Evolutionary conservation across 73 alveolate species (phyloP), one percentile per base, ranked within the genome.

Genomic region (Effrenium voratum): DNA sequence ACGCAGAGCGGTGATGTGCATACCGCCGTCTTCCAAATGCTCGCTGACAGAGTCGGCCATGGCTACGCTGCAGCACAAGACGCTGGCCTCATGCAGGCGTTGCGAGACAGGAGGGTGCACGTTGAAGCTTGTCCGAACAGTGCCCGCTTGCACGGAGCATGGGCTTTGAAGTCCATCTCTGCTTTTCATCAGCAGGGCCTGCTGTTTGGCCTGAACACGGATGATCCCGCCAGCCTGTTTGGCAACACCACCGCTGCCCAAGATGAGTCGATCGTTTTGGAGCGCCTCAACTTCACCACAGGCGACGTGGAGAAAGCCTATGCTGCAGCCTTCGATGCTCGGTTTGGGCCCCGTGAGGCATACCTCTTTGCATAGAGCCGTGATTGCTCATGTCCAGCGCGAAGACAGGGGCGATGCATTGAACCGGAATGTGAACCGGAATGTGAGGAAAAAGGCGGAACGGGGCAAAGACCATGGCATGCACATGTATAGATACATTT

Each of bases 111-210:
- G 26, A 60, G 66, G 15, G 75, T 90, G 30, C 97, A 90, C 24
- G 43, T 90, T 52, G 97, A 90, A 70, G 97, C 97, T 28, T 90
- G 97, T 22, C 97, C 97, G 40, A 90, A 90, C 55, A 90, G 97
- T 40, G 97, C 97, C 15, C 24, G 45, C 76, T 76, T 79, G 26
- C 97, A 90, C 36, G 97, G 97, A 5, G 59, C 97, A 13, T 90
- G 97, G 97, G 97, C 97, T 36, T 47, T 90, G 75, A 2, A 15
- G 5, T 86, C 97, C 26, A 90, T 90, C 41, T 43, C n/a, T 28
- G 45, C 77, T 73, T 90, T 90, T 76, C 43, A 41, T 50, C 46
- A 87, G 95, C 44, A 90, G 26, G 73, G 52, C 41, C 87, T 70
- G 12, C 46, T 45, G 44, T 90, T 90, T 36, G 97, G 97, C 46